Percentiles rank a stretch among this genome's conserved stretches.
phyloP scores from a whole-genome alignment of 2,329 filamentous ascomycete species.

The Cyclaneusma minus region DNA sequence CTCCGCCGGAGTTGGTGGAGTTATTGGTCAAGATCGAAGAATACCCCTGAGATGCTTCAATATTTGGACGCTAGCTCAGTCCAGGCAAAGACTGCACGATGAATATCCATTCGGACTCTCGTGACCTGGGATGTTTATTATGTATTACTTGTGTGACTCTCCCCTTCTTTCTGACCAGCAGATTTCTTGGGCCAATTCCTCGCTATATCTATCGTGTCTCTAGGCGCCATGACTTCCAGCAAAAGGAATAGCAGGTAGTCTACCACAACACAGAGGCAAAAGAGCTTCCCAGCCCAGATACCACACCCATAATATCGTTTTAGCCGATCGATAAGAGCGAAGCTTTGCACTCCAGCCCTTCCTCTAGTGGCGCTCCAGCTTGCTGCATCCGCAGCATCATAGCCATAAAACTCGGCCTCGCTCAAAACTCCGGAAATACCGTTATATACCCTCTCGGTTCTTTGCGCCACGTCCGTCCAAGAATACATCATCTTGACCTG shows the following conservation, averaged over 20 bases:
- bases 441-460: slow-evolving; percentile 90
- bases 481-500: slow-evolving; percentile 98
- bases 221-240: slow-evolving; percentile 73
- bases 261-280: slow-evolving; percentile 85
- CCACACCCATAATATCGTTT: slow-evolving; percentile 97
- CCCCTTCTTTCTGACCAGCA: too few species aligned
- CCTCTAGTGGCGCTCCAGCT: slow-evolving; percentile 57
- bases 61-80: too few species aligned
- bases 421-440: slow-evolving; percentile 77
- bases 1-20: slow-evolving; percentile 14
- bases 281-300: slow-evolving; percentile 95
- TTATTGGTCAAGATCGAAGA: slow-evolving; percentile 10
- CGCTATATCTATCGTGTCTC: slow-evolving; percentile 75
- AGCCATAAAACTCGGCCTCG: slow-evolving; percentile 79
- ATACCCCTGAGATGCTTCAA: slow-evolving; percentile 5
- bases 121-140: too few species aligned
- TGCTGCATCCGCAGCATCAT: slow-evolving; percentile 45
- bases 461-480: slow-evolving; percentile 87
- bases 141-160: too few species aligned
- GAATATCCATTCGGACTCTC: too few species aligned
- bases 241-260: slow-evolving; percentile 86
- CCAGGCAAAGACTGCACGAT: too few species aligned
- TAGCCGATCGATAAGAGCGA: slow-evolving; percentile 82
- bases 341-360: slow-evolving; percentile 59
- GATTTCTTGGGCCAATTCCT: slow-evolving; percentile 87